phyloP scores from a whole-genome alignment of 2,329 filamentous ascomycete species.

The Colletotrichum sp. region DNA sequence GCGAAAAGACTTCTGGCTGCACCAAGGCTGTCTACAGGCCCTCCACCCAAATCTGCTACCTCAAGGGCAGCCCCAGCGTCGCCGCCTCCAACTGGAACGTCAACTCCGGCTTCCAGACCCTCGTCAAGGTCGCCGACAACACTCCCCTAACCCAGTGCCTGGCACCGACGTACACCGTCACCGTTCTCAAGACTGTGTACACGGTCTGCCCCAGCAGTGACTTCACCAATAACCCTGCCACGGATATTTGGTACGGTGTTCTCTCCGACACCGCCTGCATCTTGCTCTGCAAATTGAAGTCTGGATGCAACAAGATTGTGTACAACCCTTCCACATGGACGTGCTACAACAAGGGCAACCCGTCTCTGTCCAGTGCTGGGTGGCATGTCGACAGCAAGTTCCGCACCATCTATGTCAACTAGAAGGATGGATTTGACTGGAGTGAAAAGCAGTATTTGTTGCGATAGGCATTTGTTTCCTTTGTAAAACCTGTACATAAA shows the following conservation, averaged over 20 bases:
- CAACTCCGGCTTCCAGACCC: not conserved
- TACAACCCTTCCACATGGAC: not conserved
- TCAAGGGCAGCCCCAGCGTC: not conserved
- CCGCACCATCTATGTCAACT: constrained; percentile 1
- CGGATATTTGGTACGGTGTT: constrained; percentile 1
- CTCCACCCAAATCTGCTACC: not conserved
- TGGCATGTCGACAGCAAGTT: constrained; percentile 7
- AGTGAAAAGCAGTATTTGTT: not conserved
- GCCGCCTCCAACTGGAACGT: constrained; percentile 1
- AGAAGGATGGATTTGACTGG: not conserved
- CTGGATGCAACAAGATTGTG: constrained; percentile 3
- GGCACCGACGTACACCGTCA: not conserved
- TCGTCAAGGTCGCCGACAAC: not conserved
- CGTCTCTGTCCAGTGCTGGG: not conserved
- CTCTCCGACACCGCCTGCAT: not conserved
- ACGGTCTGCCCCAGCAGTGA: constrained; percentile 8
- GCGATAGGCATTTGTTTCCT: not conserved
- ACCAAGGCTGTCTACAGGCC: not conserved
- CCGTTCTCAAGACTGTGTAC: not conserved
- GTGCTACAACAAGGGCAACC: constrained; percentile 13
- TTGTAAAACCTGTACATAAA: not conserved
- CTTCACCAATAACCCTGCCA: constrained; percentile 2
- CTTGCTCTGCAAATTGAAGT: not conserved
- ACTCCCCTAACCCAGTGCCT: not conserved
- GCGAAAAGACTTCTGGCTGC: not conserved